phyloP scores from a whole-genome alignment of 805 yeast species.

The Nakazawaea molendinolei region DNA sequence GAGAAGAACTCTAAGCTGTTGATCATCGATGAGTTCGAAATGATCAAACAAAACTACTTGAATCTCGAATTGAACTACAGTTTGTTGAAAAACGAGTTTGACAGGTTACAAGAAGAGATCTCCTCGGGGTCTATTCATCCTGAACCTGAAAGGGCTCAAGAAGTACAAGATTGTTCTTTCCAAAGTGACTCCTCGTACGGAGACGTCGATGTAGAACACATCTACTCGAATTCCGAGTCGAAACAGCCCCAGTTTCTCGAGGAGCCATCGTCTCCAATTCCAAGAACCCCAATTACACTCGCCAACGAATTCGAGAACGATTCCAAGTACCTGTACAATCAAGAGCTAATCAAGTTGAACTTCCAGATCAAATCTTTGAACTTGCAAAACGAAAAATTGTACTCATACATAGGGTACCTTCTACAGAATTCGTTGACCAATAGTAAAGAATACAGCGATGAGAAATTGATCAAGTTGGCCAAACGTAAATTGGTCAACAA shows the following conservation, averaged over 20 bases:
- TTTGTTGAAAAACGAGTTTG: conserved; percentile 22
- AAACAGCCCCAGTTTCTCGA: not conserved
- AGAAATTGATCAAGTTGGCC: conserved; percentile 32
- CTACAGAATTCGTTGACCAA: conserved; percentile 32
- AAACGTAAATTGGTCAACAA: conserved; percentile 29
- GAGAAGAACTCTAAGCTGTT: conserved; percentile 45
- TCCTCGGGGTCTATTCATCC: not conserved
- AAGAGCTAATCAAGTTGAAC: conserved; percentile 43
- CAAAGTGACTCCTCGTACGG: conserved; percentile 10
- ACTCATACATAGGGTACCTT: conserved; percentile 52
- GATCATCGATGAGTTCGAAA: conserved; percentile 49
- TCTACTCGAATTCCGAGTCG: conserved; percentile 6
- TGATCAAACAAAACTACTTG: conserved; percentile 30
- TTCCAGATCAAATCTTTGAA: conserved; percentile 48
- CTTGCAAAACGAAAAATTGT: conserved; percentile 48
- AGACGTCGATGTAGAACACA: conserved; percentile 16
- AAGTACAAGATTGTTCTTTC: conserved; percentile 5
- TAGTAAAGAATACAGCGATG: conserved; percentile 9
- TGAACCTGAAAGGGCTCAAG: not conserved
- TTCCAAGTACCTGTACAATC: conserved; percentile 21
- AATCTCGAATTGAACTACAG: conserved; percentile 23
- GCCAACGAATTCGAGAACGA: conserved; percentile 3
- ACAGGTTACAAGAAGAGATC: conserved; percentile 14
- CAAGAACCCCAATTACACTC: conserved; percentile 2
- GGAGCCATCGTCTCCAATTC: not conserved